A percentile compares a stretch with the other conserved stretches of the same genome.
These are phyloP conservation scores for Sarcodon aspratus DNA, from an alignment of 768 basidiomycete species.

Conservation along the genomic window DNA sequence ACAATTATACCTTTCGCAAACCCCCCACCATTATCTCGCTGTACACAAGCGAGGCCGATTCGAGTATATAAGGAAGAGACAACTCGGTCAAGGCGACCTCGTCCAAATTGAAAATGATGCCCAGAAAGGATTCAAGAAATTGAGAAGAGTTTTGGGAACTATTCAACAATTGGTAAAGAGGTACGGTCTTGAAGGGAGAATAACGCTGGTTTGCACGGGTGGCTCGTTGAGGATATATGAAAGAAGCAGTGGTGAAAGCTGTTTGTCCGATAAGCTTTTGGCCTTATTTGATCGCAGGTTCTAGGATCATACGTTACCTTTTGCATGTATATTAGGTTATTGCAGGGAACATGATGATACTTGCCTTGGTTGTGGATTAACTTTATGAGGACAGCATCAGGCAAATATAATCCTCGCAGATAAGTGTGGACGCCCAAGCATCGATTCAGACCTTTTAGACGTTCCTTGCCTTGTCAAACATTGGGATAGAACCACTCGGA, in stretches of 20 bases:
- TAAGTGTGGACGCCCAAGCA: too few relatives aligned
- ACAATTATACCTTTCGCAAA: conserved; percentile 63
- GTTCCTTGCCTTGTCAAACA: too few relatives aligned
- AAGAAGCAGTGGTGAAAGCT: conserved; percentile 29
- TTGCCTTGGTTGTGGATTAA: too few relatives aligned
- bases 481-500: too few relatives aligned
- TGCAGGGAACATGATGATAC: too few relatives aligned
- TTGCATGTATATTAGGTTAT: too few relatives aligned
- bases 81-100: conserved; percentile 12
- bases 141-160: conserved; percentile 14
- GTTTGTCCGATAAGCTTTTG: conserved; percentile 33
- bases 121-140: conserved; percentile 20
- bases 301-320: too few relatives aligned
- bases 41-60: conserved; percentile 47
- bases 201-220: conserved; percentile 42
- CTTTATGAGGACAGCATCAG: too few relatives aligned
- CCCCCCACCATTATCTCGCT: conserved; percentile 46
- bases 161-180: conserved; percentile 39
- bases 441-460: too few relatives aligned
- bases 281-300: conserved; percentile 9
- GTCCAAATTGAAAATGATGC: conserved; percentile 11
- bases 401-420: too few relatives aligned
- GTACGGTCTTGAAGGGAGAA: conserved; percentile 37
- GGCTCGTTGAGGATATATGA: conserved; percentile 36
- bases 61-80: conserved; percentile 31